phyloP scores from a whole-genome alignment of 192 early-diverging fungal species.

The Gryganskiella cystojenkinii region DNA sequence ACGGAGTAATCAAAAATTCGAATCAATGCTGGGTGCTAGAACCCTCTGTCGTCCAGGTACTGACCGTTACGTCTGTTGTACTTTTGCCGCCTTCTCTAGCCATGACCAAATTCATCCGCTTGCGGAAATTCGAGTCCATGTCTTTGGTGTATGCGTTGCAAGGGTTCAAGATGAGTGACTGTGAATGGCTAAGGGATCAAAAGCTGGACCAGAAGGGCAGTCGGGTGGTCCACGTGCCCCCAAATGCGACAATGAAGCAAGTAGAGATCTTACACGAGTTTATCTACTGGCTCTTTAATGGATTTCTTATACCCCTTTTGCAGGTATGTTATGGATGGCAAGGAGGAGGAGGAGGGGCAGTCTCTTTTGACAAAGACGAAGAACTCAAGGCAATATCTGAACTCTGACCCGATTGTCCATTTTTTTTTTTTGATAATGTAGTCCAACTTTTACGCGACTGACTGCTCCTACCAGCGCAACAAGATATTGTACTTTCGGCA shows the following conservation, averaged over 20 bases:
- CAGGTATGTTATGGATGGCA: constrained; percentile 51
- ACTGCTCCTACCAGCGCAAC: constrained; percentile 70
- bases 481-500: constrained; percentile 82
- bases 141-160: constrained; percentile 65
- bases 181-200: constrained; percentile 24
- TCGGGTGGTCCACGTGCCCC: constrained; percentile 38
- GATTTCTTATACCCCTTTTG: constrained; percentile 69
- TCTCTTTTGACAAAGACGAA: no score
- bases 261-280: constrained; percentile 67
- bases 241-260: constrained; percentile 59
- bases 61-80: not conserved
- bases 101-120: constrained; percentile 62
- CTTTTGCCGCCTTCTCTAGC: constrained; percentile 24
- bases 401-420: not conserved
- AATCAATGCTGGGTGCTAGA: not conserved
- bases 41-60: not conserved
- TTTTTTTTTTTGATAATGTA: no score
- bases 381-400: not conserved
- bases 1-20: constrained; percentile 49
- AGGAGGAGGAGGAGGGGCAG: no score
- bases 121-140: constrained; percentile 70
- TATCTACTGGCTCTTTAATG: constrained; percentile 73
- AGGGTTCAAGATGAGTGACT: constrained; percentile 63
- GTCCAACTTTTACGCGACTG: constrained; percentile 86
- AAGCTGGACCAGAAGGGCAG: not conserved